Conservation (phyloP, 495 filamentous ascomycete genomes). For the Tuber brumale region DNA sequence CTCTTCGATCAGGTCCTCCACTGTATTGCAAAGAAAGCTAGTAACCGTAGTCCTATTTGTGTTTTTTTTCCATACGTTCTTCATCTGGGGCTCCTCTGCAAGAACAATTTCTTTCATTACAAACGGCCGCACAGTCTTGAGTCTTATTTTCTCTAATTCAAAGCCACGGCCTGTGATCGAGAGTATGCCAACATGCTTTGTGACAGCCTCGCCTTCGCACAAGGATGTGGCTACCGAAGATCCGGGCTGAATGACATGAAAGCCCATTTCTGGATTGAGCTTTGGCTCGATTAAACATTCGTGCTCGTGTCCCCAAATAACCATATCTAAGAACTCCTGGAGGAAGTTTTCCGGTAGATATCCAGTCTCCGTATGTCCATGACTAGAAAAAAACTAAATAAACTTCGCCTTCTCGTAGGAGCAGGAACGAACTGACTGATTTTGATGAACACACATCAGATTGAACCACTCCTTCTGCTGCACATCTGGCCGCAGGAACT, state of each 20-base stretch:
- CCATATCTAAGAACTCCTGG: conserved; percentile 81
- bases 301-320: conserved; percentile 97
- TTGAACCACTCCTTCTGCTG: conserved; percentile 95
- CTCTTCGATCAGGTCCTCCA: conserved; percentile 79
- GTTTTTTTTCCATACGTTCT: conserved; percentile 67
- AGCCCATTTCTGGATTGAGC: conserved; percentile 76
- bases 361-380: conserved; percentile 78
- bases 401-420: neutral
- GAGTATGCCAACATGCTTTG: conserved; percentile 84
- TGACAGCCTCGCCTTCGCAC: conserved; percentile 78
- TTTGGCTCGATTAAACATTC: conserved; percentile 84
- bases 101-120: conserved; percentile 77
- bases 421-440: conserved; percentile 52
- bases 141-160: conserved; percentile 66
- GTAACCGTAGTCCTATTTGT: conserved; percentile 78
- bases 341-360: conserved; percentile 94
- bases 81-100: conserved; percentile 66
- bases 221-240: conserved; percentile 94
- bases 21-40: conserved; percentile 62
- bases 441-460: conserved; percentile 91
- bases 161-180: conserved; percentile 79
- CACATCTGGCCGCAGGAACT: conserved; percentile 76
- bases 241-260: conserved; percentile 94
- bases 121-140: conserved; percentile 88
- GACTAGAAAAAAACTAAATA: conserved; percentile 41